These are phyloP conservation scores for Nyctanthes arbortristis DNA, from an alignment of 257 asterid species.

Conservation along the genomic window DNA sequence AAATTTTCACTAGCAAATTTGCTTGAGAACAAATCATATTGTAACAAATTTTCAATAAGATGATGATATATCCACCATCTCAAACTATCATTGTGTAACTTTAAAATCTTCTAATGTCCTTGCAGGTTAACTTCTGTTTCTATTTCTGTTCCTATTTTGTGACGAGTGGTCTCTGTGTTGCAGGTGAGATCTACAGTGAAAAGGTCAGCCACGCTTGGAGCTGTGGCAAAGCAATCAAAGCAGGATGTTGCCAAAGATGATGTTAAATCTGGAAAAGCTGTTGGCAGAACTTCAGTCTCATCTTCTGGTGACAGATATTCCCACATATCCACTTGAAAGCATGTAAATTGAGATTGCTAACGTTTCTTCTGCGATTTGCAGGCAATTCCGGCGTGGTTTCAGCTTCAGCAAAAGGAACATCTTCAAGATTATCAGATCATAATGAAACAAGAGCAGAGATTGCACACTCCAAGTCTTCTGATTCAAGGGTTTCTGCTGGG, in stretches of 20 bases:
- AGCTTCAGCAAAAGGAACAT: conserved; percentile 49
- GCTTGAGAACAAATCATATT: no score
- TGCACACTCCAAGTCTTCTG: conserved; percentile 48
- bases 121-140: conserved; percentile 13
- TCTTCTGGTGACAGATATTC: conserved; percentile 38
- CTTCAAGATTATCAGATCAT: conserved; percentile 52
- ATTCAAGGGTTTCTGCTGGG: conserved; percentile 49
- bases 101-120: conserved; percentile 6
- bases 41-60: no score
- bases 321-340: conserved; percentile 30
- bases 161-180: conserved; percentile 19
- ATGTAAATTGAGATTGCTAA: conserved; percentile 38
- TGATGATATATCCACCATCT: no score
- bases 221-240: conserved; percentile 75
- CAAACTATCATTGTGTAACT: neutral
- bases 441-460: conserved; percentile 58
- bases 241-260: conserved; percentile 75
- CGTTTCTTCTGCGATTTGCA: conserved; percentile 47
- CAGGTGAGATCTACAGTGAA: conserved; percentile 68
- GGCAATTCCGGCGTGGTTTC: conserved; percentile 48
- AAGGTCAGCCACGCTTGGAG: conserved; percentile 59
- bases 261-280: conserved; percentile 58
- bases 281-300: conserved; percentile 51
- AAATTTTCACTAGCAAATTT: no score
- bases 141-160: no score